Conservation (phyloP, 164 flowering plant species). For the Malania oleifera region DNA sequence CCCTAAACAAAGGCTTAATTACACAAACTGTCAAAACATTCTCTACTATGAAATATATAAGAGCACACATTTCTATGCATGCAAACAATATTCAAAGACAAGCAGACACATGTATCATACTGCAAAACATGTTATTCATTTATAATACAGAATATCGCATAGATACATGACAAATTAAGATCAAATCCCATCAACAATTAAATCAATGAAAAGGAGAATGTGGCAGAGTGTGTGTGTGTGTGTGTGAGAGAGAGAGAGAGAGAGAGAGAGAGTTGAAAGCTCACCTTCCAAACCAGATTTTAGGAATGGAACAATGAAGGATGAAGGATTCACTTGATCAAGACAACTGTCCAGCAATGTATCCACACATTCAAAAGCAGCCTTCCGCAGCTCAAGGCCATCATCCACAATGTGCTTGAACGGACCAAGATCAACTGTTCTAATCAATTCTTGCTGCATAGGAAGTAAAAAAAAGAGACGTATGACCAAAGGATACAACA, state of each 20-base stretch:
- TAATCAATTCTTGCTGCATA: conserved; percentile 87
- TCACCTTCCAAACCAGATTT: conserved; percentile 93
- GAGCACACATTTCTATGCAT: too few species aligned
- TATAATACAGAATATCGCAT: too few species aligned
- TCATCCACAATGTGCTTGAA: conserved; percentile 98
- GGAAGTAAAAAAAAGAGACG: conserved; percentile 2
- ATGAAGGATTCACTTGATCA: conserved; percentile 96
- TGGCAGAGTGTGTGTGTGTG: too few species aligned
- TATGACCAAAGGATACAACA: neutral
- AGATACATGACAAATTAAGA: too few species aligned
- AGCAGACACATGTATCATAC: too few species aligned
- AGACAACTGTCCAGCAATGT: conserved; percentile 93
- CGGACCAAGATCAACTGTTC: conserved; percentile 99
- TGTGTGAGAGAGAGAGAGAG: neutral
- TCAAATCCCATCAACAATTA: too few species aligned
- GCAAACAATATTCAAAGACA: too few species aligned
- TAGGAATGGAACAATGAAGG: conserved; percentile 95
- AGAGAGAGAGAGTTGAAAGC: conserved; percentile 5
- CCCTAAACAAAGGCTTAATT: too few species aligned
- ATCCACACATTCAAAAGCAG: conserved; percentile 99
- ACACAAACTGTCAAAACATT: too few species aligned
- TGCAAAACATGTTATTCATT: too few species aligned
- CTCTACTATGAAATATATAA: too few species aligned
- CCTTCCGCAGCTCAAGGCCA: conserved; percentile 96
- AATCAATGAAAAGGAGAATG: too few species aligned